These are phyloP conservation scores for Blastocystis sp. DNA, from an alignment of 352 stramenopile genomes.

Conservation along the genomic window DNA sequence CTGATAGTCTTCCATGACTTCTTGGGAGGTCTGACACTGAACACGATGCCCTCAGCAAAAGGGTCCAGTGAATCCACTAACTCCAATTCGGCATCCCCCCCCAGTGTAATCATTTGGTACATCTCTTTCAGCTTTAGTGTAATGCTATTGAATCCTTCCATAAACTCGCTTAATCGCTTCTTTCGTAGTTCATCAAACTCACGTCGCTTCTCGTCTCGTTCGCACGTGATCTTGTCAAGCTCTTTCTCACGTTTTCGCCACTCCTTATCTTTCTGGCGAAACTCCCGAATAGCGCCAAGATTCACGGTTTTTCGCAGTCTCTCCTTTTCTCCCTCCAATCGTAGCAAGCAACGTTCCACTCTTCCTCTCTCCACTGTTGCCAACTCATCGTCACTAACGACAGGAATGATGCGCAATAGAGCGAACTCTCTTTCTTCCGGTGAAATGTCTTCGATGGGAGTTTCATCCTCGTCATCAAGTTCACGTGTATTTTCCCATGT, in stretches of 20 bases:
- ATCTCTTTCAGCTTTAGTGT: constrained; percentile 99
- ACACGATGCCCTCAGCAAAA: constrained; percentile 96
- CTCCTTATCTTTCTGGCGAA: constrained; percentile 83
- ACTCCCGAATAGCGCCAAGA: constrained; percentile 78
- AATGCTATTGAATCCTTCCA: constrained; percentile 95
- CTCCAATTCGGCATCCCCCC: constrained; percentile 94
- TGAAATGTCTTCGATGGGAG: neutral
- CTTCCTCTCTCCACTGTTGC: constrained; percentile 63
- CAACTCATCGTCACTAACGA: constrained; percentile 68
- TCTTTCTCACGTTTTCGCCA: constrained; percentile 84
- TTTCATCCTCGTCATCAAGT: constrained; percentile 69
- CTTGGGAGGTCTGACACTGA: constrained; percentile 95
- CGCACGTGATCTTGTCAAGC: constrained; percentile 84
- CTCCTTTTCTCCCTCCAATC: constrained; percentile 66
- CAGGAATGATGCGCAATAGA: constrained; percentile 4
- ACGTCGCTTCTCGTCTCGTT: constrained; percentile 82
- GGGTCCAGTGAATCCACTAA: constrained; percentile 97
- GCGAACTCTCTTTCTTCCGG: neutral
- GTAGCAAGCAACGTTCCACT: constrained; percentile 56
- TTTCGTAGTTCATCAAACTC: constrained; percentile 90
- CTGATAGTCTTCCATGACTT: constrained; percentile 99
- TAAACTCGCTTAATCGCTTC: constrained; percentile 95
- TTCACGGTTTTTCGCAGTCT: constrained; percentile 71
- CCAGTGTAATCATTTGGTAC: constrained; percentile 85
- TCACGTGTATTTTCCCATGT: constrained; percentile 63